Base-by-base conservation (phyloP, 2,329 filamentous ascomycete genomes). In the Botrytis byssoidea region DNA sequence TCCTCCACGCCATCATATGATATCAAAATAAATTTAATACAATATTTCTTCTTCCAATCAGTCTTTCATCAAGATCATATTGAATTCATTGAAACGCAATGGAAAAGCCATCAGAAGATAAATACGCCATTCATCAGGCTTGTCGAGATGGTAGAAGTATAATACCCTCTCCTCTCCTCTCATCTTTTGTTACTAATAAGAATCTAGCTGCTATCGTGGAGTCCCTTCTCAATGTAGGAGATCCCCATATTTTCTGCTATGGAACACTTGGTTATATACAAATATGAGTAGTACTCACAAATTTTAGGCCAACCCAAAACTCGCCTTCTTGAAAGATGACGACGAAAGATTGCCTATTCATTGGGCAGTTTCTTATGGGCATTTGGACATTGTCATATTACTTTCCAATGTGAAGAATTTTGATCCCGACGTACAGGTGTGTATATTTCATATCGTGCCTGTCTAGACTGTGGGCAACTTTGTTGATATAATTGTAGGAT, bases 331-430 rank as follows among this genome's bases (percentile, higher is more conserved):
- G 74, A 89, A 90, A 79, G 96, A 99, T 80, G 91, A 93, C 67
- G 96, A 99, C 82, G 93, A 94, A 25, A 93, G 96, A 63, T 88
- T 97, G 55, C 91, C 96, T 3, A 90, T 98, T 73, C 96, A 99
- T 85, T 99, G 96, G 96, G 95, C 96, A 0, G 89, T 90, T 2
- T 96, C 95, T 35, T 92, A 93, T 82, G 97, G 96, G 81, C 91
- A 90, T 77, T 83, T 91, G 10, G 88, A 91, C 37, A 94, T 98
- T 74, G 90, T 93, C 29, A 86, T 92, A 68, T 81, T 95, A 32
- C 86, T 98, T 6, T 87, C 92, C 3, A 87, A 92, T 73, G 85
- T 86, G 75, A 91, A 91, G 79, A 86, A 86, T 74, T 97, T 98
- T 80, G 94, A 98, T 81, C 88, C 93, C 0, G 95, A 98, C 82